A percentile compares a stretch with the other conserved stretches of the same genome.
Conservation (phyloP, 2,329 filamentous ascomycete species). For the Aspergillus tamarii region DNA sequence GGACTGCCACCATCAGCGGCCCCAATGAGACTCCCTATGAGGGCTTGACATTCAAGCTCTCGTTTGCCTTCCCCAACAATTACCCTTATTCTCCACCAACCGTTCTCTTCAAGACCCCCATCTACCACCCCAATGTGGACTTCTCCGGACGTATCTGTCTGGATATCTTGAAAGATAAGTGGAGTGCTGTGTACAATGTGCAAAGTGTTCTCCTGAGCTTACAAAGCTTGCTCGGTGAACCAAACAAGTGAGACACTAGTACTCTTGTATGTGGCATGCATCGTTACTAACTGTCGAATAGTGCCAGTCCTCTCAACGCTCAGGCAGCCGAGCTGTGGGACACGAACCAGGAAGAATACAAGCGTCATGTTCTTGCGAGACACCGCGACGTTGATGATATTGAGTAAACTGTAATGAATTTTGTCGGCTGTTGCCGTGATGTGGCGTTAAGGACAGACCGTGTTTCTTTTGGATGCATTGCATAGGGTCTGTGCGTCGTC, state of each 20-base stretch:
- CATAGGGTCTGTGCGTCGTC: conserved; percentile 9
- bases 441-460: conserved; percentile 7
- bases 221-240: conserved; percentile 93
- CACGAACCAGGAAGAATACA: conserved; percentile 82
- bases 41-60: conserved; percentile 85
- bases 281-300: conserved; percentile 42
- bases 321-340: conserved; percentile 97
- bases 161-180: conserved; percentile 98
- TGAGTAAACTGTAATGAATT: conserved; percentile 31
- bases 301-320: conserved; percentile 90
- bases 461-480: conserved; percentile 7
- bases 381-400: conserved; percentile 61
- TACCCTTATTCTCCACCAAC: conserved; percentile 91
- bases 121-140: conserved; percentile 98
- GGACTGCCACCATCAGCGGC: conserved; percentile 92
- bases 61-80: conserved; percentile 85
- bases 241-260: conserved; percentile 74
- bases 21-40: conserved; percentile 91
- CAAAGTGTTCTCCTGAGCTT: conserved; percentile 90
- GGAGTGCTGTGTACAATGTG: conserved; percentile 97
- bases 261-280: not conserved
- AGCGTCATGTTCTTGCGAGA: conserved; percentile 69
- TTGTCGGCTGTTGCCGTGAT: not conserved
- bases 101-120: conserved; percentile 96
- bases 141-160: conserved; percentile 96